Conservation (phyloP, 495 filamentous ascomycete genomes). For the Hypoxylon cercidicola region DNA sequence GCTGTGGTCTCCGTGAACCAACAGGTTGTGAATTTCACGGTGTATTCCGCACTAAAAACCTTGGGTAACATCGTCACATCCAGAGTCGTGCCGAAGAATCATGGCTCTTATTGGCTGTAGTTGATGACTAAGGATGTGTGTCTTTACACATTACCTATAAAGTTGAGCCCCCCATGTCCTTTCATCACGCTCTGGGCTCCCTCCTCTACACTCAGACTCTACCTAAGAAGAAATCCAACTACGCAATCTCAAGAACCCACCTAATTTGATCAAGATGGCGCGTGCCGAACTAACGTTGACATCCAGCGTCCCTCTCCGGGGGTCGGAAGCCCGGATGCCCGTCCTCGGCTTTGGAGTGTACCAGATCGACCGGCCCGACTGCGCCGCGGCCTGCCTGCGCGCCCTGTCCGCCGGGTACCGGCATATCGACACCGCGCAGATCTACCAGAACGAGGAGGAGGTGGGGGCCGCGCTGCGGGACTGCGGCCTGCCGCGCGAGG, state of each 20-base stretch:
- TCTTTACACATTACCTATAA: too few relatives aligned
- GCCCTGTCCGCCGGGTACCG: constrained; percentile 57
- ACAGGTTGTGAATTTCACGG: too few relatives aligned
- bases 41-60: too few relatives aligned
- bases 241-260: neutral
- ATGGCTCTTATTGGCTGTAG: too few relatives aligned
- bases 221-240: too few relatives aligned
- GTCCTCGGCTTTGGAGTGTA: neutral
- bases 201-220: too few relatives aligned
- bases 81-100: too few relatives aligned
- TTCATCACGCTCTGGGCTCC: too few relatives aligned
- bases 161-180: too few relatives aligned
- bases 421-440: constrained; percentile 65
- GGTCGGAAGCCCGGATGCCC: neutral
- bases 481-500: constrained; percentile 59
- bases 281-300: neutral
- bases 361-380: constrained; percentile 2
- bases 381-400: neutral
- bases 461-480: constrained; percentile 67
- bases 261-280: neutral
- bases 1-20: too few relatives aligned
- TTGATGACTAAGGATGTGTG: too few relatives aligned
- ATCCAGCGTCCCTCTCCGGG: constrained; percentile 1
- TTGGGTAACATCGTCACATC: too few relatives aligned
- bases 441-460: constrained; percentile 68